Evolutionary conservation across 2,329 filamentous ascomycete species (phyloP).

Genomic region (Talaromyces verruculosus): DNA sequence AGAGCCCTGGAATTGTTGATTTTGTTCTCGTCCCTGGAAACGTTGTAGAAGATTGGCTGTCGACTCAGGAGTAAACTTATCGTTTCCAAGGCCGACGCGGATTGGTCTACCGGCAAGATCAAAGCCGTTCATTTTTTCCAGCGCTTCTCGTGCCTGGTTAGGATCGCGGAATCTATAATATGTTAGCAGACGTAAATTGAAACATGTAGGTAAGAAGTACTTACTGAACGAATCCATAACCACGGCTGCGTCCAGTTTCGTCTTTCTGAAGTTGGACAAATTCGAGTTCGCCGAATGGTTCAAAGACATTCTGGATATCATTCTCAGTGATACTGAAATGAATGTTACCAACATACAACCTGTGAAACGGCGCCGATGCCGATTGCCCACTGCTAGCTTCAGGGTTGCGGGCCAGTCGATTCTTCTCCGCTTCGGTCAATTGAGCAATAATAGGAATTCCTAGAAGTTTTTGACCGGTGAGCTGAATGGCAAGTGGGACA

Average conservation of each 20-base stretch:
- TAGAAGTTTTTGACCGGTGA: constrained; percentile 97
- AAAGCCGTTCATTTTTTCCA: constrained; percentile 99
- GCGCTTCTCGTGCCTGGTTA: constrained; percentile 83
- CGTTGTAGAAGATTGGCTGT: constrained; percentile 89
- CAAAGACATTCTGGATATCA: constrained; percentile 93
- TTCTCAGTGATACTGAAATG: constrained; percentile 98
- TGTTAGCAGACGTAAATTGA: constrained; percentile 26
- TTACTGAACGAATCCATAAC: constrained; percentile 98
- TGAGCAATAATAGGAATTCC: constrained; percentile 98
- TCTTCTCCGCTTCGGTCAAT: constrained; percentile 98
- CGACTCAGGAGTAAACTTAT: constrained; percentile 99
- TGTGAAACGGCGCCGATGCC: constrained; percentile 91
- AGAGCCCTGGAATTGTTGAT: constrained; percentile 75
- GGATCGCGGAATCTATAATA: constrained; percentile 77
- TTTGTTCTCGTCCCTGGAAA: constrained; percentile 73
- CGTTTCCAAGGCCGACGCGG: constrained; percentile 97
- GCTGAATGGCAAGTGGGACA: constrained; percentile 87
- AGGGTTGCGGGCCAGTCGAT: constrained; percentile 85
- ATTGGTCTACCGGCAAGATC: constrained; percentile 96
- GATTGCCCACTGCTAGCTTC: constrained; percentile 67
- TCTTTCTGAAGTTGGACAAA: constrained; percentile 98
- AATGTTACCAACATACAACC: constrained; percentile 98
- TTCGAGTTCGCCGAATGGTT: constrained; percentile 95
- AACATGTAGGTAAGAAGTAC: constrained; percentile 41
- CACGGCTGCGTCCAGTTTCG: constrained; percentile 82